A percentile compares a stretch with the other conserved stretches of the same genome.
Evolutionary conservation across 2,329 filamentous ascomycete species (phyloP).

Genomic region (Plectosphaerella sp.): DNA sequence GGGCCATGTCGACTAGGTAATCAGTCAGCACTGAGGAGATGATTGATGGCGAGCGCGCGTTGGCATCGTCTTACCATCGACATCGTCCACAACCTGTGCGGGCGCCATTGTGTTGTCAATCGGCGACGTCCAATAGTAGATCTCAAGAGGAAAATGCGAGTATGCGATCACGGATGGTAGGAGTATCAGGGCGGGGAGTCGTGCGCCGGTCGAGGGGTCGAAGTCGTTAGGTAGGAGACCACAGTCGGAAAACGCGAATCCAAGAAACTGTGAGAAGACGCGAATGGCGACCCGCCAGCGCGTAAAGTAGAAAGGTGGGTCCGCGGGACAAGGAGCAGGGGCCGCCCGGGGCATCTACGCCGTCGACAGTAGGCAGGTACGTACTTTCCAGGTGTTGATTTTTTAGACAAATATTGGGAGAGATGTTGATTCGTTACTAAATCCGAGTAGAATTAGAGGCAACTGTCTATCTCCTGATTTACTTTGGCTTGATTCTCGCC

Average conservation of each 20-base stretch:
- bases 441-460: too few relatives aligned
- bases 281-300: neutral
- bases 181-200: neutral
- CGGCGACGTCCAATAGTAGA: neutral
- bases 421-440: too few relatives aligned
- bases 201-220: neutral
- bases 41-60: neutral
- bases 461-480: too few relatives aligned
- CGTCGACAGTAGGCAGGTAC: neutral
- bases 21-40: neutral
- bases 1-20: slow-evolving; percentile 41
- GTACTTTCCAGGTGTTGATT: too few relatives aligned
- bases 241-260: neutral
- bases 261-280: neutral
- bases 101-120: slow-evolving; percentile 34
- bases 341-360: too few relatives aligned
- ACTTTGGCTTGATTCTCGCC: too few relatives aligned
- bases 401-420: too few relatives aligned
- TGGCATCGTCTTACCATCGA: slow-evolving; percentile 35
- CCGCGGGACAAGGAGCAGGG: neutral
- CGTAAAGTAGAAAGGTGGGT: slow-evolving; percentile 4
- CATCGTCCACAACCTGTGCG: slow-evolving; percentile 42
- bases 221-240: neutral
- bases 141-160: neutral
- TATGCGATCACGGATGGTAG: neutral